Conservation (phyloP, 2,329 filamentous ascomycete species). For the Talaromyces sp. region DNA sequence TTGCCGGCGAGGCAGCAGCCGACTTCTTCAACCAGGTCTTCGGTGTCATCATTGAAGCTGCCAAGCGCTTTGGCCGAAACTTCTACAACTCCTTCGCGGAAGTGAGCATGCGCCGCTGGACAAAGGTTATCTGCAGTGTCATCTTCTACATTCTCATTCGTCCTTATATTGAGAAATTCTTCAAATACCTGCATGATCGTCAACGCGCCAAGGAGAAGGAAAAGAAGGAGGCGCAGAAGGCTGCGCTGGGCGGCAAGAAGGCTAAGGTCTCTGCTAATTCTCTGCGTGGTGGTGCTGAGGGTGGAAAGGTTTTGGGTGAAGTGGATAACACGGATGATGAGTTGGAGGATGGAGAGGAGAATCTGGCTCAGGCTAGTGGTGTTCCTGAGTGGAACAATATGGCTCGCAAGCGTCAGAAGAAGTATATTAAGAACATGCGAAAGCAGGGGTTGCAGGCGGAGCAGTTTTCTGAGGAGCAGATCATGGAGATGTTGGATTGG, state of each 20-base stretch:
- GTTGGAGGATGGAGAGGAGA: constrained; percentile 49
- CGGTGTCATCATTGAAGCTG: constrained; percentile 24
- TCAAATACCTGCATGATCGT: constrained; percentile 56
- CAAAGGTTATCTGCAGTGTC: constrained; percentile 72
- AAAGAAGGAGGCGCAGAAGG: constrained; percentile 59
- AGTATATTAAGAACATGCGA: constrained; percentile 66
- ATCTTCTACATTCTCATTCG: constrained; percentile 74
- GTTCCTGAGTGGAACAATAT: constrained; percentile 68
- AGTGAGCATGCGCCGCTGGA: constrained; percentile 51
- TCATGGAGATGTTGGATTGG: constrained; percentile 68
- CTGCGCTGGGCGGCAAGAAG: constrained; percentile 46
- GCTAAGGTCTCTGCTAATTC: constrained; percentile 67
- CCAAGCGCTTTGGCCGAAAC: constrained; percentile 43
- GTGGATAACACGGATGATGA: constrained; percentile 48
- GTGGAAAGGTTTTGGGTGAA: constrained; percentile 49
- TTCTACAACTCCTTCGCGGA: constrained; percentile 46
- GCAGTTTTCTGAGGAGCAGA: constrained; percentile 73
- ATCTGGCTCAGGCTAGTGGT: constrained; percentile 48
- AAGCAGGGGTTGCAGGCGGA: constrained; percentile 65
- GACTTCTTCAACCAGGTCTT: constrained; percentile 38
- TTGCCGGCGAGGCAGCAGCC: constrained; percentile 27
- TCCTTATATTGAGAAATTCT: constrained; percentile 71
- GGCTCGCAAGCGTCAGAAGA: constrained; percentile 69
- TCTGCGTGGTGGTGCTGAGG: constrained; percentile 64
- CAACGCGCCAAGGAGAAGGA: constrained; percentile 50